Evolutionary conservation across 495 filamentous ascomycete genomes (phyloP).

Genomic region (Neurospora sp.): DNA sequence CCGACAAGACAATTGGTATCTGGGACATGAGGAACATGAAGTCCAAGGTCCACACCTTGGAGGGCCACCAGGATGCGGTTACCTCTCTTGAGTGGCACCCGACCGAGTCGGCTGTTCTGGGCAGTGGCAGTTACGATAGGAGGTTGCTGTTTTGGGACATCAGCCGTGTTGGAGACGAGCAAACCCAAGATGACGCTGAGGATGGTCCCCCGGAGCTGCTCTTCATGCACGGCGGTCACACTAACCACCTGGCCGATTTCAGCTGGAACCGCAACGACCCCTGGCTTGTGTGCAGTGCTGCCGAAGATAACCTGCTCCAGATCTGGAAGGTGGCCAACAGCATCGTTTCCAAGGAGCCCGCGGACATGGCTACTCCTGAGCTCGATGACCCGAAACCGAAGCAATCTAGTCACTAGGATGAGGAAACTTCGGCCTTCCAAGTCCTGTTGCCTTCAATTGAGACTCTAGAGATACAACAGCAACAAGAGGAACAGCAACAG

Average conservation of each 20-base stretch:
- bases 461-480: background rate
- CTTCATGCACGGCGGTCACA: slow-evolving; percentile 99
- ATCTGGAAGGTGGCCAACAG: slow-evolving; percentile 92
- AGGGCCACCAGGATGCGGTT: slow-evolving; percentile 79
- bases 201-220: slow-evolving; percentile 94
- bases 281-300: slow-evolving; percentile 88
- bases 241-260: slow-evolving; percentile 90
- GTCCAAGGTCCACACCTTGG: slow-evolving; percentile 72
- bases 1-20: slow-evolving; percentile 85
- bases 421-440: slow-evolving; percentile 1
- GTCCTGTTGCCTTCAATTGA: background rate
- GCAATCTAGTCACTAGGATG: background rate
- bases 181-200: slow-evolving; percentile 88
- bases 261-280: slow-evolving; percentile 95
- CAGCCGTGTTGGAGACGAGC: slow-evolving; percentile 82
- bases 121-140: slow-evolving; percentile 83
- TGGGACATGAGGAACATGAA: slow-evolving; percentile 92
- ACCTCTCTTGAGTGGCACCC: slow-evolving; percentile 93
- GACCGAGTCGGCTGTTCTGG: slow-evolving; percentile 73
- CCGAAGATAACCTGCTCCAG: slow-evolving; percentile 94
- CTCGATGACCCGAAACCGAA: slow-evolving; percentile 39
- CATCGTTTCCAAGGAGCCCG: slow-evolving; percentile 73
- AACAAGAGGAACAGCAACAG: background rate
- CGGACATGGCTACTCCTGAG: slow-evolving; percentile 70
- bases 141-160: slow-evolving; percentile 96